Base-by-base conservation (phyloP, 768 basidiomycete genomes). In the Leccinum rimulosum region DNA sequence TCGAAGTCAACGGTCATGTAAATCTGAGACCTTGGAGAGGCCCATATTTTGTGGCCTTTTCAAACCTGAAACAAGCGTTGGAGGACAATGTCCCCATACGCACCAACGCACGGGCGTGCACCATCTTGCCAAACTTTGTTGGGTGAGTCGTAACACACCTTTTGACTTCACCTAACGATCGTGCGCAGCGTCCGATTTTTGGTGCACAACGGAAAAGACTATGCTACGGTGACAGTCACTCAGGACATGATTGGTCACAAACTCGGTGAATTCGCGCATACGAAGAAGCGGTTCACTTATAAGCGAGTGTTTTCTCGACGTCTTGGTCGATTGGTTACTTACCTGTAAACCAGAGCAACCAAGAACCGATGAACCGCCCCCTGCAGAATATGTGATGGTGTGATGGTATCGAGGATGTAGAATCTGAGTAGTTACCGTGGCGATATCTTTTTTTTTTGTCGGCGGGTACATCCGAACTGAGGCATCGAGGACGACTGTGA, bases 161-260 rank as follows among this genome's bases (percentile, higher is more conserved):
- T 31, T 9, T 15, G 49, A 47, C n/a, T 53, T 50, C 22, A 35
- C 31, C 9, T 48, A 33, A 43, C 28, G 33, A 17, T 30, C 30
- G 31, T 38, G 12, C 3, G 17, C 69, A 95, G 94, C 3, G 78
- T 95, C 36, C 84, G 86, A 40, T 98, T 99, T 73, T 76, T 91
- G 73, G 93, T 99, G 3, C 95, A 99, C 75, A 98, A 98, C 64
- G 96, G 96, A 36, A 93, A 88, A 75, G 85, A 92, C 66, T 96
- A 93, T 72, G 58, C 88, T 5, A 95, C 95, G 0, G 88, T 99
- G 43, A 75, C 81, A 48, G 81, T 99, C 63, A 94, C 91, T 4
- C 93, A 95, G 71, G 96, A 98, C 73, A 98, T 98, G 96, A 93
- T 99, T 2, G 96, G 96, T 0, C 95, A 99, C 73, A 99, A 99